These are phyloP conservation scores for Papiliotrema flavescens DNA, from an alignment of 1,284 basidiomycete species.

Conservation along the genomic window DNA sequence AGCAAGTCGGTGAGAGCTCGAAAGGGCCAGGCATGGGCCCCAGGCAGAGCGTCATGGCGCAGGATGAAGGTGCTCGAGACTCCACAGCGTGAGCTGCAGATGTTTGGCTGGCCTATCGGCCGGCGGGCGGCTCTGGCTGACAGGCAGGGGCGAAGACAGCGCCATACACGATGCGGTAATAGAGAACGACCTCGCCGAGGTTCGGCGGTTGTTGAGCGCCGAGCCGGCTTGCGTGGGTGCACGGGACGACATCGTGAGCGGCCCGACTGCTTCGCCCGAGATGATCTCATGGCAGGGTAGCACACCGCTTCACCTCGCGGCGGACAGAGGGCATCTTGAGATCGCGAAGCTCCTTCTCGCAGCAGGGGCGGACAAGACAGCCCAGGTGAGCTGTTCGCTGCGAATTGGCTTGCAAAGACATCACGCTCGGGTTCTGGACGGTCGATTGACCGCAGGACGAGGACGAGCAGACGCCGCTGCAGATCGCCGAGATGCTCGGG, in stretches of 20 bases:
- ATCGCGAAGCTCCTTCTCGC: conserved; percentile 61
- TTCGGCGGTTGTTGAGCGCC: conserved; percentile 54
- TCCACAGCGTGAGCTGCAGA: no score
- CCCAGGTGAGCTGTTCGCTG: conserved; percentile 60
- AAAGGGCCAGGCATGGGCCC: conserved; percentile 57
- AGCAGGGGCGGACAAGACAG: conserved; percentile 60
- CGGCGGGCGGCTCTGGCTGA: no score
- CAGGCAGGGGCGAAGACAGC: conserved; percentile 15
- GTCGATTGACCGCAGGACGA: conserved; percentile 40
- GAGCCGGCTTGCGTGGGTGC: conserved; percentile 52
- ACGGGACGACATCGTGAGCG: conserved; percentile 62
- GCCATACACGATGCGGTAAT: conserved; percentile 64
- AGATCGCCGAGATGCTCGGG: conserved; percentile 28
- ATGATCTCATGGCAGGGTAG: conserved; percentile 60
- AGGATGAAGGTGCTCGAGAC: conserved; percentile 17
- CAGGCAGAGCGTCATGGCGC: conserved; percentile 61
- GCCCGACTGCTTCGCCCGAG: neutral
- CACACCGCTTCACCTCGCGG: conserved; percentile 77
- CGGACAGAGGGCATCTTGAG: conserved; percentile 66
- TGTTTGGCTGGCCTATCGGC: no score
- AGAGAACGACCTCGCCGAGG: conserved; percentile 54
- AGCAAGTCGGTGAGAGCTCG: conserved; percentile 20
- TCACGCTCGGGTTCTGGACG: no score
- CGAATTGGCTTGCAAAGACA: no score
- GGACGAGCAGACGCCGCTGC: conserved; percentile 36